These are phyloP conservation scores for Tetrapisispora taiwanensis DNA, from an alignment of 805 yeast species.

Conservation along the genomic window DNA sequence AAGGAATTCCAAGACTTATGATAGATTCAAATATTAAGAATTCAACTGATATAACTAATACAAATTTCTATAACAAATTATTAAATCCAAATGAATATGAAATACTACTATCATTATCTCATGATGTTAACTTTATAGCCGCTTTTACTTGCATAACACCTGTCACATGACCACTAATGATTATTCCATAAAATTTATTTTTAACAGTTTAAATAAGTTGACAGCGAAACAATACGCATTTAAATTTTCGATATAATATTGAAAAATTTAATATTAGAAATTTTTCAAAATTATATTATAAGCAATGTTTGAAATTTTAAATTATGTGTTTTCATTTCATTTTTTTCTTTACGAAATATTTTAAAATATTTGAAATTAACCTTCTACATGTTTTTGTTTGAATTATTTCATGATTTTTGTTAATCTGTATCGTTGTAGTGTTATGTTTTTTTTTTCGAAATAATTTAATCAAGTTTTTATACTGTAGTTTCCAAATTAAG, in stretches of 20 bases:
- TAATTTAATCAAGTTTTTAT: background rate
- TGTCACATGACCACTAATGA: background rate
- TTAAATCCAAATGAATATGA: conserved; percentile 5
- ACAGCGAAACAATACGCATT: background rate
- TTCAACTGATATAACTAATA: conserved; percentile 3
- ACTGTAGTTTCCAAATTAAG: background rate
- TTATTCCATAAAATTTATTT: too few relatives aligned
- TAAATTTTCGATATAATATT: too few relatives aligned
- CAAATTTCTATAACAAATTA: conserved; percentile 9
- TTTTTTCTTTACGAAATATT: too few relatives aligned
- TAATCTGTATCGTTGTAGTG: too few relatives aligned
- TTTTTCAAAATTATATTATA: too few relatives aligned
- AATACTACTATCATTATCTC: conserved; percentile 20
- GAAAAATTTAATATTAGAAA: too few relatives aligned
- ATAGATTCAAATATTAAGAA: conserved; percentile 6
- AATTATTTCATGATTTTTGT: too few relatives aligned
- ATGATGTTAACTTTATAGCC: conserved; percentile 23
- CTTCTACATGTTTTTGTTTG: background rate
- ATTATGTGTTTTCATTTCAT: too few relatives aligned
- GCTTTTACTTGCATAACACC: conserved; percentile 8
- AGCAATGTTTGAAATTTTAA: too few relatives aligned
- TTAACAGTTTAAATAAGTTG: too few relatives aligned
- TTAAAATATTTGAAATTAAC: background rate
- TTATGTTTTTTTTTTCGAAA: too few relatives aligned
- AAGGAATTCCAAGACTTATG: conserved; percentile 13